Evolutionary conservation across 345 rosid genomes (phyloP), one percentile per base, ranked within the genome.

Genomic region (Syzygium aqueum): DNA sequence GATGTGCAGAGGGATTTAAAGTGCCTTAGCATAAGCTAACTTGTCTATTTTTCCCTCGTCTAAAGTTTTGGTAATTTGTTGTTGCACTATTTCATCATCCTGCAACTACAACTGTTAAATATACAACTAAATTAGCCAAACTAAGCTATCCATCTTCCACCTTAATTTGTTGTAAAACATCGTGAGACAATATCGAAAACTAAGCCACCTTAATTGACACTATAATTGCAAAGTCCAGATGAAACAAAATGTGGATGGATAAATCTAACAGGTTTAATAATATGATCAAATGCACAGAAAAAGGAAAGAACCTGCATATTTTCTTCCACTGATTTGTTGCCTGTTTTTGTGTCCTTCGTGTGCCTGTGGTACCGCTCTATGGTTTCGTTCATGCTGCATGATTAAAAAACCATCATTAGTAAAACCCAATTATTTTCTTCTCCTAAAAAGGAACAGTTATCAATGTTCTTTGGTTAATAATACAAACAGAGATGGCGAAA

Each of bases 321-420:
- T 84, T 89, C 89, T 46, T 88, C 90, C 11, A 49, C 16, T 12
- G 80, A 84, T 77, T 85, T 88, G 51, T 85, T 87, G 73, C 84
- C 87, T 59, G 82, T 73, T 73, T 49, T 37, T 37, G 49, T 88
- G 30, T 91, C 91, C 51, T 89, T 91, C 30, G 83, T 57, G 77
- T 91, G 88, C 88, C 77, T 91, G 65, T 77, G 86, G 51, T 85
- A 91, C 61, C 91, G 88, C 80, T 88, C 89, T 67, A 89, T 88
- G 30, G 90, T 91, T 78, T 56, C 90, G 88, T 88, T 88, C 91
- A 91, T 85, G 90, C 92, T 91, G 86, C 43, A 86, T 77, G 51
- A 21, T 85, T 61, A 25, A 40, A 82, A 51, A 53, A 16, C 57
- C 49, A 90, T 85, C 22, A 56, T 23, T 14, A 89, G 30, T 17